Evolutionary conservation across 2,329 filamentous ascomycete species (phyloP), one percentile per base, ranked within the genome.

Genomic region (Gliomastix tumulicola): DNA sequence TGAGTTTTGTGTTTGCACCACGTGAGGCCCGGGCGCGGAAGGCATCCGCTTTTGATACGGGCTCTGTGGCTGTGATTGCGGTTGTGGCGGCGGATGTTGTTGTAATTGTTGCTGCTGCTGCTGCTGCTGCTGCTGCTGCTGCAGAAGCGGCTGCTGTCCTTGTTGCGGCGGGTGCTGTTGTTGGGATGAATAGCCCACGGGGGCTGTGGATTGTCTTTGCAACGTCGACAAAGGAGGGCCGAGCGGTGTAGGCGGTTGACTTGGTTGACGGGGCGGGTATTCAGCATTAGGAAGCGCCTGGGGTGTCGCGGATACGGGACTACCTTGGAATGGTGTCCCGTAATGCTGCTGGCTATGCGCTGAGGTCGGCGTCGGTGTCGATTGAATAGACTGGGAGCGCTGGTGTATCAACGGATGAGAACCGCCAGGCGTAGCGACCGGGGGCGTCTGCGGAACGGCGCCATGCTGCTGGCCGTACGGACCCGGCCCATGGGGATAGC

Each of bases 281-380:
- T 66, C 62, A 23, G 59, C 51, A 27, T 62, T 59, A 30, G 57
- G 63, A 35, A 60, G 61, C 40, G 27, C 19, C 12, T 68, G 69
- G 22, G 65, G 54, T 22, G n/a, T n/a, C n/a, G 65, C 53, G 30
- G 62, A 54, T 30, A 70, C 55, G 33, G 76, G 76, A 46, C 76
- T 80, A 27, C 65, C 67, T 42, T 75, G 72, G 18, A 52, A 55
- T 44, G 70, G 74, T 20, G 60, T 55, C 11, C 68, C 68, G 46
- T 69, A 75, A 8, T 67, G 66, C 32, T 70, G 70, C 53, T 79
- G 75, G 49, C 70, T 73, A 32, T 79, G 75, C 13, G 75, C 70
- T 27, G 76, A 79, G 7, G 74, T 78, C n/a, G 76, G 76, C 23
- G 77, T 81, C 10, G 74, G 62, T 19, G 68, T 71, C 11, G 76